phyloP scores from a whole-genome alignment of 2,329 filamentous ascomycete species.

The Aspergillus sp. region DNA sequence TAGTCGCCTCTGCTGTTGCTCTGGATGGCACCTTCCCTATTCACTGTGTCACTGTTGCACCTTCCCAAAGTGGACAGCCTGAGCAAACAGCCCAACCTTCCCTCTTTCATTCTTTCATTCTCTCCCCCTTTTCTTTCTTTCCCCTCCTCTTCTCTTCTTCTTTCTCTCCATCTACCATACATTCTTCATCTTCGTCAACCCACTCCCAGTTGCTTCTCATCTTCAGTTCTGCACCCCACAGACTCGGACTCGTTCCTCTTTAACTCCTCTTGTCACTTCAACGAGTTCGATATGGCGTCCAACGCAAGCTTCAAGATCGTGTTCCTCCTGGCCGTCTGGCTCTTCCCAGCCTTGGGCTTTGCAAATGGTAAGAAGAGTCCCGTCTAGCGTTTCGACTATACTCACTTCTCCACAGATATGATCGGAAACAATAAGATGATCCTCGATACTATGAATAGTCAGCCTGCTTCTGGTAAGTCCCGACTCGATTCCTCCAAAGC shows the following conservation, averaged over 20 bases:
- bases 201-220: background rate
- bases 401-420: background rate
- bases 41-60: too few relatives aligned
- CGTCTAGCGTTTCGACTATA: background rate
- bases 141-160: background rate
- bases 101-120: constrained; percentile 1
- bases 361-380: constrained; percentile 15
- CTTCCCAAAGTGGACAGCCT: too few relatives aligned
- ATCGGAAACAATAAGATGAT: too few relatives aligned
- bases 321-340: constrained; percentile 15
- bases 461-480: too few relatives aligned
- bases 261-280: background rate
- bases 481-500: too few relatives aligned
- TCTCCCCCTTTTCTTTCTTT: constrained; percentile 2
- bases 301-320: constrained; percentile 11
- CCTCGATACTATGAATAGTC: too few relatives aligned
- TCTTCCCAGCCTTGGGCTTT: constrained; percentile 11
- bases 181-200: constrained; percentile 2
- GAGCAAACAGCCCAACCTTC: background rate
- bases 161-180: background rate
- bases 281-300: constrained; percentile 2
- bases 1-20: too few relatives aligned
- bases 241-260: too few relatives aligned
- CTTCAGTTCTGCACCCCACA: too few relatives aligned
- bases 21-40: background rate